Evolutionary conservation across 352 stramenopile species (phyloP).

Genomic region (Phytophthora lateralis): DNA sequence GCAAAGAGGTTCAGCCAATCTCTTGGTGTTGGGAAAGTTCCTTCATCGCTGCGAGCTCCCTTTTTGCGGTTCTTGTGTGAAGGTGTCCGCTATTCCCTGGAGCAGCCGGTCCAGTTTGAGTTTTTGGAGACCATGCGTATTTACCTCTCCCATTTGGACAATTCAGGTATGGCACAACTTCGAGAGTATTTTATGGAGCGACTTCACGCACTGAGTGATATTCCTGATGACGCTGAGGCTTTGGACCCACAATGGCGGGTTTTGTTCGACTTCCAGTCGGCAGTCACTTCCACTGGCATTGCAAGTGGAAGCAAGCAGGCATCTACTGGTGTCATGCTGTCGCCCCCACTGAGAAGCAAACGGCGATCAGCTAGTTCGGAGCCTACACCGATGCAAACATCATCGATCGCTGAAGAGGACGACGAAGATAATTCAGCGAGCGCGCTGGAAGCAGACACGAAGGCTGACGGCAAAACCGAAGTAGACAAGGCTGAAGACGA

Average conservation of each 20-base stretch:
- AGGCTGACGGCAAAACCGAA: conserved; percentile 19
- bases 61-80: conserved; percentile 88
- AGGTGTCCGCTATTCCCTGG: conserved; percentile 75
- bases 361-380: conserved; percentile 43
- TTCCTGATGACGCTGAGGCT: conserved; percentile 46
- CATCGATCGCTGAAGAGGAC: conserved; percentile 39
- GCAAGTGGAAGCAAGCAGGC: conserved; percentile 18
- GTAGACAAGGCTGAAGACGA: background rate
- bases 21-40: conserved; percentile 78
- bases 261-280: conserved; percentile 74
- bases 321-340: conserved; percentile 21
- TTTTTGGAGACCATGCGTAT: conserved; percentile 75
- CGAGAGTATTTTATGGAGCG: conserved; percentile 72
- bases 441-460: background rate
- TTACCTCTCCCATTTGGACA: conserved; percentile 79
- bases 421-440: conserved; percentile 23
- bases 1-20: conserved; percentile 84
- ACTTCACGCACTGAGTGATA: conserved; percentile 49
- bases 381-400: conserved; percentile 38
- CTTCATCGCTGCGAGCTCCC: conserved; percentile 60
- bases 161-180: conserved; percentile 62
- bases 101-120: conserved; percentile 56
- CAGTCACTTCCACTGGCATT: conserved; percentile 29
- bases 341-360: conserved; percentile 39
- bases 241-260: conserved; percentile 55